Conservation (phyloP, 1,284 basidiomycete genomes). For the Pterulicium gracile region DNA sequence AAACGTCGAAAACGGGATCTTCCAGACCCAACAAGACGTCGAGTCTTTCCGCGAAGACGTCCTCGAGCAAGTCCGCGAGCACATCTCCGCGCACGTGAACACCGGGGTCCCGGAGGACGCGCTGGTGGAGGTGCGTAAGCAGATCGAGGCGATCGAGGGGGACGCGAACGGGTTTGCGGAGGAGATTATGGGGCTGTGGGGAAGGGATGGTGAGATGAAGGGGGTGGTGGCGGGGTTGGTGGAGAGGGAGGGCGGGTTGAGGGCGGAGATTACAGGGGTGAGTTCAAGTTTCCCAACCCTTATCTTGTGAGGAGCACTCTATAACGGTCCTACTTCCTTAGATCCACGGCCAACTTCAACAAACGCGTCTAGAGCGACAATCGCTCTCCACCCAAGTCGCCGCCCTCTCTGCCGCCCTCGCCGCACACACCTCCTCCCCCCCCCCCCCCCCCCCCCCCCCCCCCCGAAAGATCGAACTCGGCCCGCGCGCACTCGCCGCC, state of each 20-base stretch:
- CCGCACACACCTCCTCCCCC: not conserved
- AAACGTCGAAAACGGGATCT: not conserved
- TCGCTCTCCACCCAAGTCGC: not conserved
- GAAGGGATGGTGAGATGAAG: not conserved
- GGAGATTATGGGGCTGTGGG: not conserved
- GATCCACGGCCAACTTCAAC: not conserved
- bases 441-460: constrained; percentile 1
- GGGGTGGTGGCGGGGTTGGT: not conserved
- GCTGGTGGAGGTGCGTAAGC: not conserved
- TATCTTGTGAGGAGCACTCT: not conserved
- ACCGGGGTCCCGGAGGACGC: not conserved
- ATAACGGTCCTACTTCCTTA: not conserved
- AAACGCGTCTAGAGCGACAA: not conserved
- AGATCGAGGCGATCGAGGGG: not conserved
- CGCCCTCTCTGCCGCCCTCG: not conserved
- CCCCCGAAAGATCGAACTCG: not conserved
- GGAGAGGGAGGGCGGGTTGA: not conserved
- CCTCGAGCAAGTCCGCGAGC: not conserved
- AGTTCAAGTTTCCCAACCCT: not conserved
- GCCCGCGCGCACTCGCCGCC: not conserved
- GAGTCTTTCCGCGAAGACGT: not conserved
- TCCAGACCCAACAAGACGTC: not conserved
- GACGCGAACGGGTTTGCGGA: not conserved
- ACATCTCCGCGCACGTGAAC: not conserved
- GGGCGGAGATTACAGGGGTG: not conserved